Conservation (phyloP, 2,329 filamentous ascomycete genomes). For the Clarireedia paspali region DNA sequence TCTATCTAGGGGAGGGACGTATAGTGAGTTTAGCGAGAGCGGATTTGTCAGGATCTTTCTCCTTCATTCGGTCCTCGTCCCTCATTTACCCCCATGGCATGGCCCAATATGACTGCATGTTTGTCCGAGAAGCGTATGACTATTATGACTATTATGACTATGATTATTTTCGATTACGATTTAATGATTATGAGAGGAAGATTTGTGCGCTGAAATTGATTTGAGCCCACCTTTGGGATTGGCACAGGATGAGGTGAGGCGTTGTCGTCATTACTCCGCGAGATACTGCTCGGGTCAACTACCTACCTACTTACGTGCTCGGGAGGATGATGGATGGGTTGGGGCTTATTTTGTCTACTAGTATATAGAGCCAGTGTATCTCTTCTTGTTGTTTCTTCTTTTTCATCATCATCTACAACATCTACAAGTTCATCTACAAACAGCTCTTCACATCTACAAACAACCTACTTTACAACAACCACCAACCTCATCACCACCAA, state of each 20-base stretch:
- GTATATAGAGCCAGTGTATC: constrained; percentile 1
- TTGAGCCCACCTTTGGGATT: background rate
- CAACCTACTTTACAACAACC: background rate
- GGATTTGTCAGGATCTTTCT: constrained; percentile 7
- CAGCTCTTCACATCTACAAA: background rate
- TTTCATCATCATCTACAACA: background rate
- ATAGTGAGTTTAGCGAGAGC: background rate
- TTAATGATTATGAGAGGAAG: no score
- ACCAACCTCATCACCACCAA: background rate
- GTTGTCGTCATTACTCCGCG: constrained; percentile 1
- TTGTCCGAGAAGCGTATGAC: background rate
- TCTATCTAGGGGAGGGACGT: background rate
- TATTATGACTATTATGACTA: background rate
- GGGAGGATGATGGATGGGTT: background rate
- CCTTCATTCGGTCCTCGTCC: no score
- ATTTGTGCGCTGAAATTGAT: no score
- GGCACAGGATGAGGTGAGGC: constrained; percentile 8
- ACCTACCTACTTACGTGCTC: no score
- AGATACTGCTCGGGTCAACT: background rate
- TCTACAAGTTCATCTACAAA: background rate
- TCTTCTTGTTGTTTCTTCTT: background rate
- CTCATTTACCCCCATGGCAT: no score
- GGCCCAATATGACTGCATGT: background rate
- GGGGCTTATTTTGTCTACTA: background rate
- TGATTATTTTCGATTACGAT: background rate